Base-by-base conservation (phyloP, 208 protist genomes). In the Trypanosoma caninum region DNA sequence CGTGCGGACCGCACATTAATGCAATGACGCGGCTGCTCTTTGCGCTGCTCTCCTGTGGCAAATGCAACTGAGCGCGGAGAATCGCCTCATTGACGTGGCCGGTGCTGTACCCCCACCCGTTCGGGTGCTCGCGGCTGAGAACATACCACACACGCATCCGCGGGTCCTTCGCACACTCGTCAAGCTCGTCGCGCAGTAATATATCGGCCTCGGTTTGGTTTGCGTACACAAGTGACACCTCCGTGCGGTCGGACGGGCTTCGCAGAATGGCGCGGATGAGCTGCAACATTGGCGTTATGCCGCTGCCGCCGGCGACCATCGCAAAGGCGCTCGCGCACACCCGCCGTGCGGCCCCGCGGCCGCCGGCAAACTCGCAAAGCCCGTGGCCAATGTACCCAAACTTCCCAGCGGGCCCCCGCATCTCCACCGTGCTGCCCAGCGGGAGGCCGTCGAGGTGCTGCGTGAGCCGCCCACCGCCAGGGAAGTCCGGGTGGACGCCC, bases 211-310 rank as follows among this genome's bases (percentile, higher is more conserved):
- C 88, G 0, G 84, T 89, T 61, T 89, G 69, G 65, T 97, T 98
- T 28, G 76, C 83, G 65, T 82, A 97, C 1, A 98, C 65, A 20
- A 98, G 80, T 45, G 64, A 85, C 14, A 97, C 68, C 55, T 87
- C 63, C 9, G 92, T 97, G 46, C 62, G 76, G 72, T 97, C 92
- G 35, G 74, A 44, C 27, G 68, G 71, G 34, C 74, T 54, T 66
- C 84, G 81, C 31, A 84, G 54, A 56, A 96, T 93, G 31, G 89
- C 89, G 27, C 76, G 72, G 23, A 97, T 93, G 31, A 98, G 72
- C 77, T 98, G 94, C 38, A 96, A 59, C 42, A 95, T 87, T 0
- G 94, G 94, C 13, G 94, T 98, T 72, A 98, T 96, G 46, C 94
- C 94, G 2, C 89, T 93, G 55, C 94, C 89, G 30, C 89, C 89